These are phyloP conservation scores for Russula ochroleuca DNA, from an alignment of 768 basidiomycete genomes.

Conservation along the genomic window DNA sequence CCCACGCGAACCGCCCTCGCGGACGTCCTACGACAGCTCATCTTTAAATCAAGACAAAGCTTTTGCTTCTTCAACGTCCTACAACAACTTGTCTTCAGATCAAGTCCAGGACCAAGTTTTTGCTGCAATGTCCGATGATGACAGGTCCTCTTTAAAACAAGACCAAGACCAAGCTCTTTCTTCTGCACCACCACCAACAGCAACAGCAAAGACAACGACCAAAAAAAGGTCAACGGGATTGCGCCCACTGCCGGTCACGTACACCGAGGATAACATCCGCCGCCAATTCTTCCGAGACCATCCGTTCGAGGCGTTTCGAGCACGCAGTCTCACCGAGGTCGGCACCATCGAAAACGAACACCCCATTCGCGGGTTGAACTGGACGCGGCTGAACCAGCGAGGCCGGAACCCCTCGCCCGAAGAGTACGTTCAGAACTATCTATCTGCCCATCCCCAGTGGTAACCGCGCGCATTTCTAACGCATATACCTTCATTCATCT, in stretches of 20 bases:
- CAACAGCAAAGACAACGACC: neutral
- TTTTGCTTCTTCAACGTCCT: no score
- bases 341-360: slow-evolving; percentile 53
- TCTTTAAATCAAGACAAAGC: neutral
- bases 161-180: slow-evolving; percentile 8
- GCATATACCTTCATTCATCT: no score
- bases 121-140: no score
- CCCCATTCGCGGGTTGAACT: slow-evolving; percentile 53
- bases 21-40: slow-evolving; percentile 49
- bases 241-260: slow-evolving; percentile 57
- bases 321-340: slow-evolving; percentile 70
- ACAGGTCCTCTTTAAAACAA: no score
- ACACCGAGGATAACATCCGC: slow-evolving; percentile 81
- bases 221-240: slow-evolving; percentile 18
- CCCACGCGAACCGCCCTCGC: slow-evolving; percentile 59
- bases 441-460: no score
- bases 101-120: no score
- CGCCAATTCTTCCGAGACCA: slow-evolving; percentile 93
- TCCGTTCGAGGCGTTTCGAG: slow-evolving; percentile 91
- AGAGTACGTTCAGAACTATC: slow-evolving; percentile 57
- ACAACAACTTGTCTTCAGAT: no score
- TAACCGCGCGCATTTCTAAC: neutral
- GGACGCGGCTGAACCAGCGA: slow-evolving; percentile 78
- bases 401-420: slow-evolving; percentile 81
- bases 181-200: no score